These are phyloP conservation scores for Stemphylium beticola DNA, from an alignment of 2,329 filamentous ascomycete species.

Conservation along the genomic window DNA sequence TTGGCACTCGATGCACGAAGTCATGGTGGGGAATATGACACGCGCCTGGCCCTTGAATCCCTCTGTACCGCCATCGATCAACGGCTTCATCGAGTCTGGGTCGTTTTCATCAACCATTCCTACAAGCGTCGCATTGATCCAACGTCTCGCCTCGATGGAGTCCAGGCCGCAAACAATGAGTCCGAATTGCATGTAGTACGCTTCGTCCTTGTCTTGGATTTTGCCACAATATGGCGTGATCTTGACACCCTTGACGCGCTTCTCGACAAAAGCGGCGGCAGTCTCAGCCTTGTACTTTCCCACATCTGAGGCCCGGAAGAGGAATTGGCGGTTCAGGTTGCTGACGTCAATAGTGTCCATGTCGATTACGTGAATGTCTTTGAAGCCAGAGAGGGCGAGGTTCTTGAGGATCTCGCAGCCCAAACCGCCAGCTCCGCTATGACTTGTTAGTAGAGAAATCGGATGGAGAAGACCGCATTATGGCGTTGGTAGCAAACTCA, in stretches of 20 bases:
- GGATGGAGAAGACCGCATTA: background rate
- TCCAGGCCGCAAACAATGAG: constrained; percentile 93
- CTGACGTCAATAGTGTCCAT: constrained; percentile 99
- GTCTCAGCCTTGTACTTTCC: constrained; percentile 94
- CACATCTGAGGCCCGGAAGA: constrained; percentile 90
- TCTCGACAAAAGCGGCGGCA: constrained; percentile 89
- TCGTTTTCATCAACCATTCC: constrained; percentile 86
- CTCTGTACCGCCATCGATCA: constrained; percentile 97
- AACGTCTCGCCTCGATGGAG: constrained; percentile 95
- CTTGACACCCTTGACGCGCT: constrained; percentile 83
- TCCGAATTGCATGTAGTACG: constrained; percentile 97
- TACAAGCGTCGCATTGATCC: constrained; percentile 95
- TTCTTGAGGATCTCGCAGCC: constrained; percentile 98
- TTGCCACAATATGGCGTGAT: constrained; percentile 94
- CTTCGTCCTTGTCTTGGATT: constrained; percentile 96
- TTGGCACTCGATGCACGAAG: constrained; percentile 97
- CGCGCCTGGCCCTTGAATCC: constrained; percentile 97
- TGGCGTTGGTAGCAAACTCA: constrained; percentile 28
- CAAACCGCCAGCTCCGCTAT: constrained; percentile 87
- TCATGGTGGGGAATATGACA: constrained; percentile 89
- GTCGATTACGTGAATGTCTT: constrained; percentile 97
- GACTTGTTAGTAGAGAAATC: constrained; percentile 49
- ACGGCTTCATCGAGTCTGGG: constrained; percentile 84
- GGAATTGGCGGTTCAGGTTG: constrained; percentile 95
- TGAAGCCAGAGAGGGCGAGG: constrained; percentile 92